Conservation (phyloP, 345 rosid genomes). For the Lenwebbia sp. region DNA sequence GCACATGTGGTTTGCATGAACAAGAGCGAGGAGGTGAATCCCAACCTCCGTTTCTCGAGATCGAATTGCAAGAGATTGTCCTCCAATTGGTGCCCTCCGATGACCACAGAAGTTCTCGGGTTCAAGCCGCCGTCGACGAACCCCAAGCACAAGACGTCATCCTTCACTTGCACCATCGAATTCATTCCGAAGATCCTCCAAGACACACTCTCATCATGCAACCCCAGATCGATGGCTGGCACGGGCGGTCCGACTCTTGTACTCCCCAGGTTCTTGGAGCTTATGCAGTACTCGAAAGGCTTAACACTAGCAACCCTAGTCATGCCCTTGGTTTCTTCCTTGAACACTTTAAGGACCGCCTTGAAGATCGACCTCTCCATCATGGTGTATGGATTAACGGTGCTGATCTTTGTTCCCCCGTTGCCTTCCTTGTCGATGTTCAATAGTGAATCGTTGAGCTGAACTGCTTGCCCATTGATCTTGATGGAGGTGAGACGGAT, state of each 20-base stretch:
- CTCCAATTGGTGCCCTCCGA: conserved; percentile 32
- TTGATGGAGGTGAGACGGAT: conserved; percentile 23
- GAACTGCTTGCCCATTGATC: conserved; percentile 20
- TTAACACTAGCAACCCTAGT: conserved; percentile 21
- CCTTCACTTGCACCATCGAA: conserved; percentile 29
- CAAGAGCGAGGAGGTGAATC: conserved; percentile 23
- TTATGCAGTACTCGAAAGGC: conserved; percentile 57
- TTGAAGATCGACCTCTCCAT: conserved; percentile 40
- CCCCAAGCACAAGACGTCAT: conserved; percentile 21
- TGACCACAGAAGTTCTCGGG: conserved; percentile 20
- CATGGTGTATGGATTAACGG: conserved; percentile 54
- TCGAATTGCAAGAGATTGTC: conserved; percentile 28
- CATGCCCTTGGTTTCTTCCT: conserved; percentile 28
- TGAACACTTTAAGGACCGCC: conserved; percentile 32
- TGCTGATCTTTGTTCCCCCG: conserved; percentile 70
- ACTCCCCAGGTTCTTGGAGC: conserved; percentile 12
- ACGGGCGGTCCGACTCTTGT: conserved; percentile 37
- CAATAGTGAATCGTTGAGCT: conserved; percentile 18
- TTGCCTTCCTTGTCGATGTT: conserved; percentile 17
- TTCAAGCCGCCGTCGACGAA: conserved; percentile 19
- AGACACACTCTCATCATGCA: conserved; percentile 16
- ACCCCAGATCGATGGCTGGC: conserved; percentile 23
- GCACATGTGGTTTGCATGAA: conserved; percentile 34
- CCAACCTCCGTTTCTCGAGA: conserved; percentile 21
- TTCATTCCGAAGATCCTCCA: conserved; percentile 32